Base-by-base conservation (phyloP, 192 early-diverging fungal species). In the Fimicolochytrium jonesii region DNA sequence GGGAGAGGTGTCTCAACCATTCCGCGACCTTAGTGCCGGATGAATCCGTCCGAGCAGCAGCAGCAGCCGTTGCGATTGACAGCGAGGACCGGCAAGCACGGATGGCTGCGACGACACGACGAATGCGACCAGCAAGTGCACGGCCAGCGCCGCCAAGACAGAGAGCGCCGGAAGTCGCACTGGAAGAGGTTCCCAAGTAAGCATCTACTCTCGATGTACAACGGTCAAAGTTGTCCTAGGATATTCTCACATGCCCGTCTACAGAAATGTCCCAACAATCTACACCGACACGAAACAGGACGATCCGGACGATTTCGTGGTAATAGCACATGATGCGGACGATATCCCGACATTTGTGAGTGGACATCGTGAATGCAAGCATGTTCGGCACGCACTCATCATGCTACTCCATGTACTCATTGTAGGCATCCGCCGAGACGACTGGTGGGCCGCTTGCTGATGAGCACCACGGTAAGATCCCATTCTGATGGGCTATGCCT, bases 131-230 rank as follows among this genome's bases (percentile, higher is more conserved):
- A 25, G 60, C 77, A 13, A 83, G 65, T 32, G 82, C 82, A 3
- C 59, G 82, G 1, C 75, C 74, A 7, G 61, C 82, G 0, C 82
- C 82, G 0, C 82, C 82, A 11, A 77, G 77, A 42, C 66, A 68
- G 18, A 55, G 72, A 17, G 25, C 55, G 13, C 51, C 63, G 4
- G 74, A 74, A 36, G 77, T 71, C 4, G 73, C 65, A 7, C 39
- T 75, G 25, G 71, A 77, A 36, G 62, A 64, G 23, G 32, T 52
- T 13, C 69, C 69, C 1, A 50, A 53, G 65, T 69, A 68, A 10
- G 34, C 17, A 3, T 61, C 1, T 23, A 17, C n/a, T 44, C 37
- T 11, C 37, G n/a, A n/a, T n/a, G n/a, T n/a, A n/a, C n/a, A n/a
- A n/a, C n/a, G n/a, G n/a, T n/a, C 1, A 42, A 42, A 18, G 41